Evolutionary conservation across 2,329 filamentous ascomycete genomes (phyloP).

Genomic region (Metarhizium robertsii): DNA sequence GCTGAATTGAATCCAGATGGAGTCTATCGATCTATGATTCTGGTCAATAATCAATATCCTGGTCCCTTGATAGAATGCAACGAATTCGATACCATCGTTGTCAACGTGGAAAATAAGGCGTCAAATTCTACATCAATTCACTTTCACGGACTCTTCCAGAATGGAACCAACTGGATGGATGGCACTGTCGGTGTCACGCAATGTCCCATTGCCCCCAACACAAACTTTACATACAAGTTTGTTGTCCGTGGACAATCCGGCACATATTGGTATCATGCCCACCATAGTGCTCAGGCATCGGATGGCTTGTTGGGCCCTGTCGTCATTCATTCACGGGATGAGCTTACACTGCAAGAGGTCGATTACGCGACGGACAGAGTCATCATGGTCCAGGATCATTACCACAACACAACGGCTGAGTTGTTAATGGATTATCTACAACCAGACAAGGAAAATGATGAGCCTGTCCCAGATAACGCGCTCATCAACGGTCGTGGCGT

Average conservation of each 20-base stretch:
- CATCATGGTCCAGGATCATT: conserved; percentile 64
- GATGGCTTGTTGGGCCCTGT: conserved; percentile 61
- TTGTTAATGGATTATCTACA: conserved; percentile 46
- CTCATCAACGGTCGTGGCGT: conserved; percentile 48
- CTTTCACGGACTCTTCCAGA: conserved; percentile 72
- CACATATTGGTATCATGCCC: conserved; percentile 55
- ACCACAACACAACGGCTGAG: conserved; percentile 47
- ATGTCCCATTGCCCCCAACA: conserved; percentile 54
- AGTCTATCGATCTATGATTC: conserved; percentile 48
- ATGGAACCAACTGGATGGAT: conserved; percentile 67
- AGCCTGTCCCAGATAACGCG: conserved; percentile 56
- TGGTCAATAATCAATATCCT: conserved; percentile 68
- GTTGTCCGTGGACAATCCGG: conserved; percentile 43
- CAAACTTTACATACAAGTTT: conserved; percentile 59
- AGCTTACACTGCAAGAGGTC: conserved; percentile 18
- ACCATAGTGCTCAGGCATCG: conserved; percentile 54
- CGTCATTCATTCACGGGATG: conserved; percentile 51
- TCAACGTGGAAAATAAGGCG: conserved; percentile 60
- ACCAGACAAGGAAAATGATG: conserved; percentile 45
- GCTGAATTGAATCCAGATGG: conserved; percentile 52
- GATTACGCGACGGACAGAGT: conserved; percentile 41
- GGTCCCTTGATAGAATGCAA: conserved; percentile 65
- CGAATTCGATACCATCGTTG: conserved; percentile 61
- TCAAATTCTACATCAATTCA: conserved; percentile 60
- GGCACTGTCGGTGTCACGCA: conserved; percentile 60